Base-by-base conservation (phyloP, 768 basidiomycete genomes). In the Boletus speciosus region DNA sequence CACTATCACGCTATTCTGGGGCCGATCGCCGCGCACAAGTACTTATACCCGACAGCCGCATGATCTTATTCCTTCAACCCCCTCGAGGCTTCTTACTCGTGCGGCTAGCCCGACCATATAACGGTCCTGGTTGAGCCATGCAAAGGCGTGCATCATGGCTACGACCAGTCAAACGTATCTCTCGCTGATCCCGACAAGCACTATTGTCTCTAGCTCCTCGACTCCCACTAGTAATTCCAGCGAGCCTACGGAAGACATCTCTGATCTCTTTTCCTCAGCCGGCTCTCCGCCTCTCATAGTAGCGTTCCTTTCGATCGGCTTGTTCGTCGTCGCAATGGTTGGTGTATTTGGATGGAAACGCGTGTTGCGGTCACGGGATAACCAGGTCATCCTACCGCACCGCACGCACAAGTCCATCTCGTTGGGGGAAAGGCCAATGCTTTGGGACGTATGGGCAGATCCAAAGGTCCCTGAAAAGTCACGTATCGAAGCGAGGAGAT, bases 241-340 rank as follows among this genome's bases (percentile, higher is more conserved):
- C 1, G 14, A 7, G 2, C 29, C 29, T 29, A 9, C 29, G 29
- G 8, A 19, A 15, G 8, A 27, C 27, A 36, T 5, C 7, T n/a
- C 47, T 27, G 29, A 39, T 25, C 27, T 67, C 40, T 69, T 75
- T 56, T 60, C 71, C n/a, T 60, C 72, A 2, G 59, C 59, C 1
- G 73, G 70, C 11, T 81, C 81, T 0, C 79, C 81, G 0, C 80
- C 81, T 6, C 72, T 85, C 58, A 79, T 86, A 43, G 73, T 85
- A 36, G 81, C 79, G 2, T 81, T 84, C 61, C 68, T 86, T 25
- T 78, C 80, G n/a, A 76, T 83, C 29, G 81, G 80, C 4, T 61
- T 86, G 16, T 81, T 85, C 57, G 66, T 71, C 19, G 66, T 74
- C n/a, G 74, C 74, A 0, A 77, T 84, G 72, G 54, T 80, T 11